Evolutionary conservation across 1,284 basidiomycete genomes (phyloP).

Genomic region (Bjerkandera adusta): DNA sequence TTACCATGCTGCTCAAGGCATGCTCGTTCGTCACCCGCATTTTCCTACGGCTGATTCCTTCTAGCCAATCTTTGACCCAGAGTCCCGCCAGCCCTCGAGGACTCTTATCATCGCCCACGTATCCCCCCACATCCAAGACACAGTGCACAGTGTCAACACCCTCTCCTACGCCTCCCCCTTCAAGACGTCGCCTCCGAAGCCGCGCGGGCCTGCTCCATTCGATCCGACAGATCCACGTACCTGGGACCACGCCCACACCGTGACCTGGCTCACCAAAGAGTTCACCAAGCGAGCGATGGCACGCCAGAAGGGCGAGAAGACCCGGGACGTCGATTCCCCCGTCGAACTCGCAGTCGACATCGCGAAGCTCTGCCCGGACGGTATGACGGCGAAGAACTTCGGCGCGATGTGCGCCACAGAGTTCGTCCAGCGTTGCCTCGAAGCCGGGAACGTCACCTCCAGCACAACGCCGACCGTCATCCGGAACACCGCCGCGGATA

Average conservation of each 20-base stretch:
- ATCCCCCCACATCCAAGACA: conserved; percentile 36
- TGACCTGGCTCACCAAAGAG: conserved; percentile 25
- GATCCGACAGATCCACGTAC: conserved; percentile 31
- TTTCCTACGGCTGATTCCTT: not conserved
- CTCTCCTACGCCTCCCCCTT: conserved; percentile 34
- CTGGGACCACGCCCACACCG: conserved; percentile 29
- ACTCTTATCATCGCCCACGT: conserved; percentile 36
- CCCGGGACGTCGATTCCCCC: conserved; percentile 10
- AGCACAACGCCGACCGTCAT: conserved; percentile 17
- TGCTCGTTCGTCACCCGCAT: not conserved
- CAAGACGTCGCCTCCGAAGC: conserved; percentile 28
- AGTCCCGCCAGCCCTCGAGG: conserved; percentile 29
- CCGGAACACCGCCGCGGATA: conserved; percentile 21
- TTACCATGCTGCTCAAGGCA: conserved; percentile 36
- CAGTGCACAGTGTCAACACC: conserved; percentile 31
- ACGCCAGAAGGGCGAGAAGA: conserved; percentile 13
- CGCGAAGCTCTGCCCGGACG: conserved; percentile 24
- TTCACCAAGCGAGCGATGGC: conserved; percentile 22
- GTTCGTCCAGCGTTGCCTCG: conserved; percentile 28
- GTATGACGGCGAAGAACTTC: conserved; percentile 27
- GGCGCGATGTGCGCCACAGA: conserved; percentile 29
- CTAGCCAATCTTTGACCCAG: conserved; percentile 36
- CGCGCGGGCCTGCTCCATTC: conserved; percentile 27
- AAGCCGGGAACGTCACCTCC: conserved; percentile 15
- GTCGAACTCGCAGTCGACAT: conserved; percentile 24